Conservation (phyloP, 805 yeast species). For the Suhomyces faveliae region DNA sequence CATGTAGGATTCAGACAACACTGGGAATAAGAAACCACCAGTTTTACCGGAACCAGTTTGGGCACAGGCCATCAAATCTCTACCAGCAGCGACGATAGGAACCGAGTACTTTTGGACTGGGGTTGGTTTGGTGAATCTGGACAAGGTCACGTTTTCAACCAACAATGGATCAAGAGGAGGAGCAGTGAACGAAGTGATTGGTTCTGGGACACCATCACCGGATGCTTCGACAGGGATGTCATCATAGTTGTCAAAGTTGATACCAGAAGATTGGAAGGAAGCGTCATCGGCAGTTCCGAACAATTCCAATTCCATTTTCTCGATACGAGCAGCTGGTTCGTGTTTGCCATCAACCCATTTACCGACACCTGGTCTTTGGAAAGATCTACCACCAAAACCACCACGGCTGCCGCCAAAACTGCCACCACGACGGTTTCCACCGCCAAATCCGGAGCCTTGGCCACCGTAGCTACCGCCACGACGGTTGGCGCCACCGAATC, state of each 20-base stretch:
- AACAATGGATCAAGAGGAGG: constrained; percentile 89
- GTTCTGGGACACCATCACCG: constrained; percentile 93
- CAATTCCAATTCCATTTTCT: constrained; percentile 69
- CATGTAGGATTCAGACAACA: constrained; percentile 83
- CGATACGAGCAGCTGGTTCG: constrained; percentile 73
- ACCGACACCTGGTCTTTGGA: constrained; percentile 62
- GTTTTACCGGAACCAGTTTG: constrained; percentile 99
- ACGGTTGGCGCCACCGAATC: constrained; percentile 15
- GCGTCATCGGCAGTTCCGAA: constrained; percentile 81
- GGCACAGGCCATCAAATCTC: constrained; percentile 97
- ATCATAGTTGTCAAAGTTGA: constrained; percentile 97
- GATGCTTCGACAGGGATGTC: constrained; percentile 98
- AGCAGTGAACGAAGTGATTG: constrained; percentile 79
- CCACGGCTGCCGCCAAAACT: constrained; percentile 18
- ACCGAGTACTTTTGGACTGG: constrained; percentile 94
- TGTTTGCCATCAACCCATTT: constrained; percentile 86
- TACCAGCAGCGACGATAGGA: constrained; percentile 83
- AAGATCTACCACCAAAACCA: constrained; percentile 25
- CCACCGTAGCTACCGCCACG: constrained; percentile 16
- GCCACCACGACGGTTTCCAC: constrained; percentile 16
- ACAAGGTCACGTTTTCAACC: constrained; percentile 80
- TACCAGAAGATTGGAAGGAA: constrained; percentile 86
- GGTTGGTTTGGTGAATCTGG: constrained; percentile 93
- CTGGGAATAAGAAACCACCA: constrained; percentile 99
- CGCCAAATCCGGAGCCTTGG: constrained; percentile 15